Percentiles rank a stretch among this genome's conserved stretches.
These are phyloP conservation scores for Lichina pygmaea DNA, from an alignment of 495 filamentous ascomycete species.

Conservation along the genomic window DNA sequence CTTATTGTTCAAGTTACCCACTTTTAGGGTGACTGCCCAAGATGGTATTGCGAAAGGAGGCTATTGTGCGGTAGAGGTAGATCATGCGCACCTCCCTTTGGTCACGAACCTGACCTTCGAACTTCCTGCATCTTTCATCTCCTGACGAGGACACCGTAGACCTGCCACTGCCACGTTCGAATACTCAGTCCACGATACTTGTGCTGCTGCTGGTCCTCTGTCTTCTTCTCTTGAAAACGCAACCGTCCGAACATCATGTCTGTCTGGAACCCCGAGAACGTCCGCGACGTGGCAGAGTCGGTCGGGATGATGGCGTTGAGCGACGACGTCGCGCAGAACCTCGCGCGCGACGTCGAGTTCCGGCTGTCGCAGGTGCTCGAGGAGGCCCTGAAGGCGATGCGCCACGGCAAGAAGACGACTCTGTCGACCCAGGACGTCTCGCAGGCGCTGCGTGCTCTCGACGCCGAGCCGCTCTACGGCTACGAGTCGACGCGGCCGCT, in stretches of 20 bases:
- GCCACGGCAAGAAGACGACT: slow-evolving; percentile 53
- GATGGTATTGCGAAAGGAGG: too few relatives aligned
- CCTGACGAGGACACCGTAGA: background rate
- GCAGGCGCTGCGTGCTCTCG: slow-evolving; percentile 54
- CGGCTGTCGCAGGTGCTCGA: slow-evolving; percentile 74
- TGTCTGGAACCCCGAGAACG: slow-evolving; percentile 90
- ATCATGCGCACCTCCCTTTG: background rate
- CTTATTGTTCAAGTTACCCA: too few relatives aligned
- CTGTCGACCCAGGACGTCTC: slow-evolving; percentile 68
- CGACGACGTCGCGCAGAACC: slow-evolving; percentile 57
- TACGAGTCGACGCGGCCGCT: slow-evolving; percentile 76
- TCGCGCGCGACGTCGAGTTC: slow-evolving; percentile 86
- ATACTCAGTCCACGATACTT: too few relatives aligned
- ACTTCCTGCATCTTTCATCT: background rate
- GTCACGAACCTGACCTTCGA: background rate
- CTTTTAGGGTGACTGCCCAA: too few relatives aligned
- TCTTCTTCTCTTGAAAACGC: background rate
- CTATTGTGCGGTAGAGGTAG: too few relatives aligned
- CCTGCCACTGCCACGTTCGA: background rate
- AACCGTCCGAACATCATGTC: slow-evolving; percentile 7
- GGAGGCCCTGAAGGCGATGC: slow-evolving; percentile 89
- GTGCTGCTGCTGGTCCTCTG: background rate
- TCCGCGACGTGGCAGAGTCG: slow-evolving; percentile 83
- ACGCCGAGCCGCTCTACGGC: slow-evolving; percentile 85
- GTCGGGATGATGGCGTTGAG: slow-evolving; percentile 56